Evolutionary conservation across 1,139 yeast genomes (phyloP), one percentile per base, ranked within the genome.

Genomic region (Lizanozyma gosingica): DNA sequence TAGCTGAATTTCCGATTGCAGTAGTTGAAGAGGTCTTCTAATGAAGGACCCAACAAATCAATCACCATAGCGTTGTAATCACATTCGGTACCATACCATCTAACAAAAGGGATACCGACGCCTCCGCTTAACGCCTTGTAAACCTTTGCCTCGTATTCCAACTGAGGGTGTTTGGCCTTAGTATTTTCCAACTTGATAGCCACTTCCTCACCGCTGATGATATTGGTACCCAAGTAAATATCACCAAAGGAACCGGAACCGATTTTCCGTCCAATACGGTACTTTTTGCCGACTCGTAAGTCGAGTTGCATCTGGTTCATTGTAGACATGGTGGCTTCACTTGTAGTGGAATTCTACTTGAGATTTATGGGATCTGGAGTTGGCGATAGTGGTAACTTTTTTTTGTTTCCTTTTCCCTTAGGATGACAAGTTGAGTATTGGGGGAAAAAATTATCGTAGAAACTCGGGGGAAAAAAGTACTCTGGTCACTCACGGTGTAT

Each of bases 201-300:
- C 40, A 92, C 97, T 61, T 92, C 96, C 62, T 92, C 97, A 35
- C 97, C 97, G 36, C 95, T 84, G 39, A 92, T 85, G 62, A 92
- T 80, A 63, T 92, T 92, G 35, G 95, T 87, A 37, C 94, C 94
- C 45, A 88, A 73, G 62, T 92, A 92, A 53, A 92, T 92, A 59
- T 92, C 98, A 46, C 98, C 98, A 60, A 92, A 92, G 6, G 97
- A 90, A 16, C 98, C 98, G 39, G 94, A 82, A 14, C 98, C 98
- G 54, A 92, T 92, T 66, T 92, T 92, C 50, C 97, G 83, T 38
- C 97, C 97, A 55, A 92, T 83, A 45, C 96, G 79, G 65, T 83
- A 92, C 66, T 90, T 92, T 66, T 94, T 86, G 40, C 97, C 97
- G 39, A 92, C 95, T 61, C 97, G 77, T 59, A 88, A 77, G 65